A percentile compares a stretch with the other conserved stretches of the same genome.
phyloP scores from a whole-genome alignment of 2,329 filamentous ascomycete genomes.

The Gremmenia infestans region DNA sequence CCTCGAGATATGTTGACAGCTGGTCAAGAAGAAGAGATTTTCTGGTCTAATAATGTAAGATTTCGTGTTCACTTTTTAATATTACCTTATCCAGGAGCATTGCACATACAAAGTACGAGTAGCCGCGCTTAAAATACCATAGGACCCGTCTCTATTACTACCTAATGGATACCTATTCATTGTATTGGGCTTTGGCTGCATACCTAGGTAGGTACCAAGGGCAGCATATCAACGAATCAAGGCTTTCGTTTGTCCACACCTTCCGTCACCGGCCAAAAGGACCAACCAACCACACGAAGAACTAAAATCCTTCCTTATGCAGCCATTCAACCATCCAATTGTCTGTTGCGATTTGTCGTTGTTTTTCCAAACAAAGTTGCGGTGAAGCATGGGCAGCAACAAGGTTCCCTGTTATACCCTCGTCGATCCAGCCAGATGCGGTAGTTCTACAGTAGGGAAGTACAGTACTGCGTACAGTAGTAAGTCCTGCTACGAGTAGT shows the following conservation, averaged over 20 bases:
- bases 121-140: neutral
- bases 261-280: neutral
- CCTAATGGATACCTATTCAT: too few species aligned
- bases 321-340: slow-evolving; percentile 12
- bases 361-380: slow-evolving; percentile 18
- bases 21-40: neutral
- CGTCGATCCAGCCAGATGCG: slow-evolving; percentile 6
- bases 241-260: neutral
- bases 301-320: slow-evolving; percentile 15
- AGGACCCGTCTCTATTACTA: too few species aligned
- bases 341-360: slow-evolving; percentile 16
- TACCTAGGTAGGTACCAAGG: neutral
- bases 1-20: neutral
- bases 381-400: slow-evolving; percentile 16
- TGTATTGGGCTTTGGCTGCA: neutral
- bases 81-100: neutral
- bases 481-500: slow-evolving; percentile 1
- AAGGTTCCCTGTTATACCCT: neutral
- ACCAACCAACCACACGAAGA: slow-evolving; percentile 6
- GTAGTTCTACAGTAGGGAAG: neutral
- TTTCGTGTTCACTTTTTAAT: neutral
- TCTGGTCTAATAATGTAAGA: neutral
- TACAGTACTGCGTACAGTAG: neutral
- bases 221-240: neutral
- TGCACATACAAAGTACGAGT: neutral